Evolutionary conservation across 208 protist genomes (phyloP), one percentile per base, ranked within the genome.

Genomic region (Crithidia thermophila): DNA sequence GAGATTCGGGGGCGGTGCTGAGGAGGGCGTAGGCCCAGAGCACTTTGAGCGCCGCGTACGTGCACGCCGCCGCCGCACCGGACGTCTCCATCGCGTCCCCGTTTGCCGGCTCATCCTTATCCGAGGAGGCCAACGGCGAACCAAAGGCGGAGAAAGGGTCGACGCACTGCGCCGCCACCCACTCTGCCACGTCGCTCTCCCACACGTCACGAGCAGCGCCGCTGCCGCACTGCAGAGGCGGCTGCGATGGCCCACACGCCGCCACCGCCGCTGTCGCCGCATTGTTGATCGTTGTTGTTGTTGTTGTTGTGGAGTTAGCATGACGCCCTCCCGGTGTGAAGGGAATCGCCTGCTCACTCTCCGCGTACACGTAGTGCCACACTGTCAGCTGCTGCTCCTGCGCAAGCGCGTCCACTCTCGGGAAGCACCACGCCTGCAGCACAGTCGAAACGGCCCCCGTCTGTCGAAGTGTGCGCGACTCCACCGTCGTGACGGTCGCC

Each of bases 131-230:
- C 34, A 11, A 39, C 34, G 34, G 9, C 34, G 9, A 6, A 14
- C 34, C 34, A 14, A 6, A 14, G 34, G 34, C 9, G 34, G 34
- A 39, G 14, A 7, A 7, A 3, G 23, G 10, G 10, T 37, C 27
- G 7, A 62, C 7, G 14, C 50, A 30, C 34, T 21, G 27, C 27
- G 57, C 57, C 2, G 57, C 57, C 4, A 62, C 60, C 69, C 69
- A 75, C 42, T 67, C 61, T 14, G 53, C 60, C 36, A 75, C 60
- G 23, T 62, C 33, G 20, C 42, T 40, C 36, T 67, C 60, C 69
- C 69, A 75, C 10, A 50, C 61, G 16, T 21, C 28, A 3, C n/a
- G n/a, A n/a, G n/a, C n/a, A n/a, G n/a, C n/a, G n/a, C n/a, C n/a
- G n/a, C n/a, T n/a, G n/a, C n/a, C n/a, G n/a, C n/a, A n/a, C n/a